Conservation (phyloP, 805 yeast species). For the Cyberlindnera xylosilytica region DNA sequence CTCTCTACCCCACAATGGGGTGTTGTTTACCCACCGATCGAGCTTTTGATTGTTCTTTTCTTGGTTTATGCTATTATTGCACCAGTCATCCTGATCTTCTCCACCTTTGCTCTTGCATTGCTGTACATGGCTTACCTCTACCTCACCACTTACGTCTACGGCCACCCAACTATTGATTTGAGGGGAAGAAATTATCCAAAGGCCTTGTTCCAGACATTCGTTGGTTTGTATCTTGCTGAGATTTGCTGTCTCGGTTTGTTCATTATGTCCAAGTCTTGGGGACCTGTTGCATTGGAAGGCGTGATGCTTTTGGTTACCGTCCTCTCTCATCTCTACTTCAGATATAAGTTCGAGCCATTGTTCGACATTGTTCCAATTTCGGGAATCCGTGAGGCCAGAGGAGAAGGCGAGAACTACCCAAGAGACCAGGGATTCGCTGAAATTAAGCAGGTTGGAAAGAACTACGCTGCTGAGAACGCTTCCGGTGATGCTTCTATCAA, state of each 20-base stretch:
- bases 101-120: slow-evolving; percentile 54
- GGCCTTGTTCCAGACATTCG: slow-evolving; percentile 70
- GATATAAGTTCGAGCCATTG: slow-evolving; percentile 57
- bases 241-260: slow-evolving; percentile 67
- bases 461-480: slow-evolving; percentile 21
- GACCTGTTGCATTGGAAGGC: slow-evolving; percentile 67
- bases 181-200: slow-evolving; percentile 74
- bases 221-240: slow-evolving; percentile 69
- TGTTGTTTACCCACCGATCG: slow-evolving; percentile 72
- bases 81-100: slow-evolving; percentile 67
- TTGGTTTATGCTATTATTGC: slow-evolving; percentile 76
- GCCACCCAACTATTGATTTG: slow-evolving; percentile 48
- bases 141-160: slow-evolving; percentile 59
- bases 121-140: slow-evolving; percentile 62
- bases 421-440: slow-evolving; percentile 65
- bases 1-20: slow-evolving; percentile 78
- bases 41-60: slow-evolving; percentile 69
- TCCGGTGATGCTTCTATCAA: slow-evolving; percentile 21
- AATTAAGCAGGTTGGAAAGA: slow-evolving; percentile 47
- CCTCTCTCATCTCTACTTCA: slow-evolving; percentile 54
- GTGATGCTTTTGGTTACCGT: slow-evolving; percentile 58
- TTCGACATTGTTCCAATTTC: slow-evolving; percentile 69
- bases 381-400: slow-evolving; percentile 39
- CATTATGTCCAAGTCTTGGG: slow-evolving; percentile 78
- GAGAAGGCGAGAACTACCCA: slow-evolving; percentile 51